phyloP scores from a whole-genome alignment of 495 filamentous ascomycete species.

The Bathelium albidoporum region DNA sequence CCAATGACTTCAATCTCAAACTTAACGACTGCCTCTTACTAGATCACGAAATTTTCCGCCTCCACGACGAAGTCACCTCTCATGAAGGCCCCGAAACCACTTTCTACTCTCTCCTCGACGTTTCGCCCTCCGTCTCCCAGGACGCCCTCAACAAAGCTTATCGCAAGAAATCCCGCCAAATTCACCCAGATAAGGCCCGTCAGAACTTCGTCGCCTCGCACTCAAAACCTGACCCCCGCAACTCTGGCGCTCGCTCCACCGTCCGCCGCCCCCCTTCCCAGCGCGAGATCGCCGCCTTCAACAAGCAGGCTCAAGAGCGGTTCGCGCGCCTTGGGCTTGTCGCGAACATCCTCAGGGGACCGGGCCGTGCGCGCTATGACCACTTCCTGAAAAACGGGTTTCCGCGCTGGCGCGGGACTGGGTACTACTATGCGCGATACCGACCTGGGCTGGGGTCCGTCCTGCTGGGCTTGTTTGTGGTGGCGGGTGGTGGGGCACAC shows the following conservation, averaged over 20 bases:
- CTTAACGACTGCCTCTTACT: background rate
- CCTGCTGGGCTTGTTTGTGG: conserved; percentile 68
- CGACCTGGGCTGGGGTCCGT: conserved; percentile 82
- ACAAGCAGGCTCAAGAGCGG: conserved; percentile 66
- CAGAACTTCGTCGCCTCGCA: conserved; percentile 67
- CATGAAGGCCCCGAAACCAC: conserved; percentile 71
- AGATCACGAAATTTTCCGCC: conserved; percentile 97
- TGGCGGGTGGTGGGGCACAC: conserved; percentile 74
- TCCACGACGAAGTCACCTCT: conserved; percentile 72
- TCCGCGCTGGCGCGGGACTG: conserved; percentile 90
- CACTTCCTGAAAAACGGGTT: conserved; percentile 92
- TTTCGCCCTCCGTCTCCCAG: conserved; percentile 59
- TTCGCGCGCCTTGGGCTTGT: conserved; percentile 76
- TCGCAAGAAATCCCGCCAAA: conserved; percentile 65
- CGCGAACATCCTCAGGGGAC: conserved; percentile 71
- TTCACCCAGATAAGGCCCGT: conserved; percentile 94
- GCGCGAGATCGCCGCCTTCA: conserved; percentile 59
- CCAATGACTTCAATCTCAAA: background rate
- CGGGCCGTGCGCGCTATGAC: conserved; percentile 78
- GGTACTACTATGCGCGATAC: conserved; percentile 94
- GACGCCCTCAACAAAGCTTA: conserved; percentile 92
- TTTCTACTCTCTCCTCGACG: conserved; percentile 89
- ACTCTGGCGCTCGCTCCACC: conserved; percentile 31
- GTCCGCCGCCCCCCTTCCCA: conserved; percentile 58
- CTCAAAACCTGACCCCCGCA: conserved; percentile 44